Percentiles rank a stretch among this genome's conserved stretches.
Evolutionary conservation across 768 basidiomycete species (phyloP).

Genomic region (Trichaptum fuscoviolaceum): DNA sequence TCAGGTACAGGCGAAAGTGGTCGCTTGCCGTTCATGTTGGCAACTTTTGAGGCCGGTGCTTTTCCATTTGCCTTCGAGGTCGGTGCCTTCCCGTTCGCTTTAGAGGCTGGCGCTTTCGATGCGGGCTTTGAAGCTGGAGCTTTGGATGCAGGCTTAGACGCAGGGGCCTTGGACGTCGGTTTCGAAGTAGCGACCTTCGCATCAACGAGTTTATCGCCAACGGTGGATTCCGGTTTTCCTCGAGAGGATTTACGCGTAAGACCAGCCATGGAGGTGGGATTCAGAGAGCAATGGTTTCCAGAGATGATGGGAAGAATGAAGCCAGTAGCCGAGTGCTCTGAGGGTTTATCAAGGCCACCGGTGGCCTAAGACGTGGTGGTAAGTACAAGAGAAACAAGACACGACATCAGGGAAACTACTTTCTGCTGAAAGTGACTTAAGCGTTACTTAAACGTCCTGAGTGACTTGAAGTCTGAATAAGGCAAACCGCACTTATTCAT

Average conservation of each 20-base stretch:
- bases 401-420: not conserved
- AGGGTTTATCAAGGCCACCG: not conserved
- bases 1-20: not conserved
- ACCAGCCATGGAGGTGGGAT: slow-evolving; percentile 43
- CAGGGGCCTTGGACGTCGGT: slow-evolving; percentile 17
- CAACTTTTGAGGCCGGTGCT: slow-evolving; percentile 14
- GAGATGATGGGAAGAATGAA: not conserved
- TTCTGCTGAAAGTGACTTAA: too few relatives aligned
- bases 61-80: slow-evolving; percentile 3
- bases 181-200: slow-evolving; percentile 26
- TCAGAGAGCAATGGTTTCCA: not conserved
- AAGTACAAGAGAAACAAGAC: not conserved
- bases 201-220: slow-evolving; percentile 12
- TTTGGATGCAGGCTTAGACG: slow-evolving; percentile 24
- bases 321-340: not conserved
- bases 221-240: slow-evolving; percentile 30
- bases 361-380: not conserved
- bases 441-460: too few relatives aligned
- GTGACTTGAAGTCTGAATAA: too few relatives aligned
- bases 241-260: slow-evolving; percentile 40
- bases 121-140: slow-evolving; percentile 20
- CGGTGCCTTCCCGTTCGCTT: slow-evolving; percentile 5
- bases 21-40: slow-evolving; percentile 23
- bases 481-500: too few relatives aligned
- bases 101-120: slow-evolving; percentile 5